Base-by-base conservation (phyloP, 352 stramenopile genomes). In the Hyaloperonospora arabidopsidis region DNA sequence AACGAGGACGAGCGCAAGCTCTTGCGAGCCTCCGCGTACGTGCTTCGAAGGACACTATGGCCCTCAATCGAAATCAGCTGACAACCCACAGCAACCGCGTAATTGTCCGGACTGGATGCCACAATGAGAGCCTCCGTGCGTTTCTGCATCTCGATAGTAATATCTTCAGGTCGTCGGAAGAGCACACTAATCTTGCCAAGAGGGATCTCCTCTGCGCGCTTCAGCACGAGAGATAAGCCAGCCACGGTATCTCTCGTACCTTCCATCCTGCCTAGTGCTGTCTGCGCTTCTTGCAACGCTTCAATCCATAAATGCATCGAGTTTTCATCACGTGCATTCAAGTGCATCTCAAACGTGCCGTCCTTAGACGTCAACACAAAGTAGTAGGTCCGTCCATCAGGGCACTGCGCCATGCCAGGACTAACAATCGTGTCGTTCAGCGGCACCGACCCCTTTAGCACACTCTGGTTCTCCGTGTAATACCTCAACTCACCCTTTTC, bases 221-320 rank as follows among this genome's bases (percentile, higher is more conserved):
- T 87, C 14, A 92, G 65, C 5, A 92, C 79, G 10, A 89, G 62
- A 6, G 77, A 79, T 17, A 92, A 61, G 0, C 79, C 82, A 0
- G 72, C 65, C 8, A 89, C 76, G 0, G 77, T 89, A 29, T 62
- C 78, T 21, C 65, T 63, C 44, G 77, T 83, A 5, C 63, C 58
- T 11, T 69, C 72, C 48, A 72, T 76, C 18, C 61, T 63, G 12
- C 69, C 61, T 17, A 92, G 52, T 13, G 79, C 76, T 5, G 70
- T 79, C 49, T 93, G 70, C 2, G 79, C 80, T 56, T 91, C 79
- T 57, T 89, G 78, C 35, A 94, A 61, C 29, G 81, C 84, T 50
- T 94, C 79, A 48, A 94, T 90, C 84, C 84, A 94, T 22, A 77
- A 64, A 28, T 89, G 82, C 84, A 94, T 94, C n/a, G 76, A 79